Evolutionary conservation across 2,329 filamentous ascomycete genomes (phyloP).

Genomic region (Apiospora kogelbergensis): DNA sequence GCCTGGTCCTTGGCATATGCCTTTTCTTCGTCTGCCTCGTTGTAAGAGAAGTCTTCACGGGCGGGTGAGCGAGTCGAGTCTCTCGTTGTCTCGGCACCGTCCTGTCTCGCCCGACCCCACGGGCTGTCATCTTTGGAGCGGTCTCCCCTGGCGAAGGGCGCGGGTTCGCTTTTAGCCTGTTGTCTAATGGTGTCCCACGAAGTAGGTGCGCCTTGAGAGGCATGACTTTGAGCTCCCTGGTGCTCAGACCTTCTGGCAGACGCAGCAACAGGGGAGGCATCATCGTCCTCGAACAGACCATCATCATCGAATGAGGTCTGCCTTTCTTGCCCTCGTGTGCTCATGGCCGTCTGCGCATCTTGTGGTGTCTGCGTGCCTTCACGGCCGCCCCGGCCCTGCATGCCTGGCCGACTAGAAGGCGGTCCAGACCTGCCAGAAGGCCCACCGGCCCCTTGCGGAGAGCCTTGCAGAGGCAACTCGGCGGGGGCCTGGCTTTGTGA

Average conservation of each 20-base stretch:
- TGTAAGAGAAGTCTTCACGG: slow-evolving; percentile 35
- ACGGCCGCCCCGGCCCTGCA: neutral
- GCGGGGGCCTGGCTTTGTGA: neutral
- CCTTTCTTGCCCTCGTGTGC: neutral
- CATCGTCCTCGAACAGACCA: slow-evolving; percentile 28
- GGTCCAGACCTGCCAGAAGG: neutral
- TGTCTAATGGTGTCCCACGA: slow-evolving; percentile 47
- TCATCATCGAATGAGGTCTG: slow-evolving; percentile 16
- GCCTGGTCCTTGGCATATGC: slow-evolving; percentile 43
- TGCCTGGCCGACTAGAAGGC: neutral
- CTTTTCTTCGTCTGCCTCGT: slow-evolving; percentile 37
- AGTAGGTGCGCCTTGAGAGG: slow-evolving; percentile 28
- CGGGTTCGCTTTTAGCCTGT: slow-evolving; percentile 25
- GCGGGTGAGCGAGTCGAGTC: neutral
- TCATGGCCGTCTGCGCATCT: neutral
- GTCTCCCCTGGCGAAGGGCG: slow-evolving; percentile 20
- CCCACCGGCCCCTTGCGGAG: neutral
- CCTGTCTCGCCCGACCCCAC: slow-evolving; percentile 21
- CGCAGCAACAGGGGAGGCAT: slow-evolving; percentile 44
- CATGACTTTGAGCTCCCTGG: slow-evolving; percentile 15
- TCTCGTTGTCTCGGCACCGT: neutral
- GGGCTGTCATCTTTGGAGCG: slow-evolving; percentile 27
- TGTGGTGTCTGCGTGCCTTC: neutral
- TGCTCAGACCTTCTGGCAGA: slow-evolving; percentile 24
- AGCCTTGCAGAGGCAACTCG: neutral